These are phyloP conservation scores for Phytophthora ramorum DNA, from an alignment of 352 stramenopile species.

Conservation along the genomic window DNA sequence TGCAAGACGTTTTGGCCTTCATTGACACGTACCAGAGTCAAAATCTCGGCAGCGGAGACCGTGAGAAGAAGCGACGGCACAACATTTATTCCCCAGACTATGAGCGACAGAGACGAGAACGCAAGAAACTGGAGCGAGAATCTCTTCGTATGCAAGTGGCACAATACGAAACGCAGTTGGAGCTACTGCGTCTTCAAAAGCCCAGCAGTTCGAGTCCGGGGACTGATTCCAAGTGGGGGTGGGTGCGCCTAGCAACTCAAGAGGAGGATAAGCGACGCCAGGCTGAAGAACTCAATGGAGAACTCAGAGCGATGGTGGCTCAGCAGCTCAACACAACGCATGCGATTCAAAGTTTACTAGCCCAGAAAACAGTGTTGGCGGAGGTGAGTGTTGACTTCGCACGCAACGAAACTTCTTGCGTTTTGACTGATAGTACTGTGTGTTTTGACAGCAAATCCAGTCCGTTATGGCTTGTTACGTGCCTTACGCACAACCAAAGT, in stretches of 20 bases:
- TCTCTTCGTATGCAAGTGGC: slow-evolving; percentile 12
- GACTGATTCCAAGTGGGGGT: slow-evolving; percentile 16
- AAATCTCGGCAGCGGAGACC: not conserved
- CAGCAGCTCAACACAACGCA: slow-evolving; percentile 10
- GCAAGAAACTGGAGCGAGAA: slow-evolving; percentile 20
- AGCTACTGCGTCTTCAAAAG: slow-evolving; percentile 11
- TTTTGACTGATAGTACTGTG: not conserved
- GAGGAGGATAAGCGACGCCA: slow-evolving; percentile 22
- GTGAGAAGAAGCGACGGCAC: not conserved
- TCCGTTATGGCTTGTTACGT: not conserved
- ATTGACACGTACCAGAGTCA: slow-evolving; percentile 5
- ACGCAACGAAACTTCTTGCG: no score
- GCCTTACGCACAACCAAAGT: not conserved
- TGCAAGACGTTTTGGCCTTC: slow-evolving; percentile 22
- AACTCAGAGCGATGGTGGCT: slow-evolving; percentile 10
- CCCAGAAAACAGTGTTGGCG: slow-evolving; percentile 3
- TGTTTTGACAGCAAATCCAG: slow-evolving; percentile 8
- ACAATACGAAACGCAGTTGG: slow-evolving; percentile 19
- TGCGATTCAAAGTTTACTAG: not conserved
- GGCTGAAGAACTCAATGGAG: slow-evolving; percentile 24
- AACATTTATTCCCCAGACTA: slow-evolving; percentile 9
- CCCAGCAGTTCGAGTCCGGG: not conserved
- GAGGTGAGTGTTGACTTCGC: slow-evolving; percentile 4
- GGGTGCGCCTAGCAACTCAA: slow-evolving; percentile 4
- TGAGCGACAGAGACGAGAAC: slow-evolving; percentile 13